These are phyloP conservation scores for Coelastrella sp. DNA, from an alignment of 139 green algal species.

Conservation along the genomic window DNA sequence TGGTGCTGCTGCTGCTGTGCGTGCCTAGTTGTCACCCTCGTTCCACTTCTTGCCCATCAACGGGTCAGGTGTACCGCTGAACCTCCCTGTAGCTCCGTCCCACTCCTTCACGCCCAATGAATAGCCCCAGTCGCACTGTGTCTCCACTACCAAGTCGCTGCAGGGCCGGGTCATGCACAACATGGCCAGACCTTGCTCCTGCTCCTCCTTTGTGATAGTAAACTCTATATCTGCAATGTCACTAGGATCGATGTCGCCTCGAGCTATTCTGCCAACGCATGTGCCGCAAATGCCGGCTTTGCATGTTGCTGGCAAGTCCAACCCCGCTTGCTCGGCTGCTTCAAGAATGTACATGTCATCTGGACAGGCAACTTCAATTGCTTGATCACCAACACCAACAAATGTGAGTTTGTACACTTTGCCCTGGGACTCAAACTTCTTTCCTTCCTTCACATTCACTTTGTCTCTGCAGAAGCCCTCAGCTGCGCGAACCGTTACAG, in stretches of 20 bases:
- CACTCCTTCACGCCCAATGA: constrained; percentile 87
- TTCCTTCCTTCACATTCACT: constrained; percentile 59
- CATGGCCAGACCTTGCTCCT: constrained; percentile 87
- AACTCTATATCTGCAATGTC: constrained; percentile 94
- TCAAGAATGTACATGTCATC: constrained; percentile 94
- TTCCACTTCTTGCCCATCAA: constrained; percentile 71
- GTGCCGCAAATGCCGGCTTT: constrained; percentile 84
- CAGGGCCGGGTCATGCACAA: constrained; percentile 91
- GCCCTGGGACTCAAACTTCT: constrained; percentile 52
- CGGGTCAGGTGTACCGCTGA: constrained; percentile 63
- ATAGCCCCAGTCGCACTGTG: constrained; percentile 95
- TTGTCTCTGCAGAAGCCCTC: constrained; percentile 83
- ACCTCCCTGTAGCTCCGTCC: constrained; percentile 88
- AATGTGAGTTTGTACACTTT: constrained; percentile 81
- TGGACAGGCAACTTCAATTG: constrained; percentile 62
- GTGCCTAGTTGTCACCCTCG: background rate
- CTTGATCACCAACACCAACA: constrained; percentile 69
- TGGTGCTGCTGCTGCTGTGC: background rate
- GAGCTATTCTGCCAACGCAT: constrained; percentile 84
- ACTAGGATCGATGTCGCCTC: constrained; percentile 82
- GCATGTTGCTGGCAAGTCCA: constrained; percentile 96
- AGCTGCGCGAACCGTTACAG: constrained; percentile 19
- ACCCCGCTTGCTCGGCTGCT: constrained; percentile 80
- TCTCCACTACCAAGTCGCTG: constrained; percentile 86
- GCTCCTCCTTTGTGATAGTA: constrained; percentile 85